Percentiles rank a stretch among this genome's conserved stretches.
Conservation (phyloP, 2,329 filamentous ascomycete species). For the Neoarthrinium moseri region DNA sequence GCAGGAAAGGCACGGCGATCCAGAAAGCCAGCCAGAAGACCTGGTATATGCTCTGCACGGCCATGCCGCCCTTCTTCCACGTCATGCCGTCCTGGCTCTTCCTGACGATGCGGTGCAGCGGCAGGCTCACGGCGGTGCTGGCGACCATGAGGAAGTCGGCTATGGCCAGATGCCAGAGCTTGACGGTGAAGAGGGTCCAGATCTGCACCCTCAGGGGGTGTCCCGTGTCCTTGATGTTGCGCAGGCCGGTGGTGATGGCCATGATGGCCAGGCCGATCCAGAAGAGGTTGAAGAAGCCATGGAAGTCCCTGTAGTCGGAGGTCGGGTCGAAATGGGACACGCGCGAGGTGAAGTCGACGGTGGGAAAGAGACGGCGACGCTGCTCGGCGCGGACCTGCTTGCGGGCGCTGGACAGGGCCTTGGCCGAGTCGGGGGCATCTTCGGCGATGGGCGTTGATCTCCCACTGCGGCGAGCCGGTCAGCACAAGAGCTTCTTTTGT, state of each 20-base stretch:
- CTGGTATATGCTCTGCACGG: slow-evolving; percentile 81
- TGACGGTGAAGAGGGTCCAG: slow-evolving; percentile 83
- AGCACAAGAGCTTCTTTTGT: slow-evolving; percentile 11
- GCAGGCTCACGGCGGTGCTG: slow-evolving; percentile 69
- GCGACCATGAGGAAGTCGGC: slow-evolving; percentile 84
- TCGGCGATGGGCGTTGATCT: slow-evolving; percentile 79
- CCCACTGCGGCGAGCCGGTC: slow-evolving; percentile 54
- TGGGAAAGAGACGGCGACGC: slow-evolving; percentile 84
- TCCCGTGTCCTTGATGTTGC: slow-evolving; percentile 92
- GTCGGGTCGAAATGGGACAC: slow-evolving; percentile 94
- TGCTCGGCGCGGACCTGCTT: slow-evolving; percentile 81
- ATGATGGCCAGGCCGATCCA: slow-evolving; percentile 97
- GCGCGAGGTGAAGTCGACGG: slow-evolving; percentile 84
- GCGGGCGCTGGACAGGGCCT: slow-evolving; percentile 80
- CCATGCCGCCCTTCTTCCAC: slow-evolving; percentile 78
- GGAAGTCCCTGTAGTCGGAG: slow-evolving; percentile 91
- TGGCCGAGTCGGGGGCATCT: slow-evolving; percentile 90
- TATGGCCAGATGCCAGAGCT: slow-evolving; percentile 81
- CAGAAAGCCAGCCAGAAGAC: slow-evolving; percentile 75
- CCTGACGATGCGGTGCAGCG: slow-evolving; percentile 69
- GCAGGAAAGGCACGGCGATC: slow-evolving; percentile 79
- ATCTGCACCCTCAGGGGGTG: slow-evolving; percentile 82
- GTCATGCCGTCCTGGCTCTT: slow-evolving; percentile 53
- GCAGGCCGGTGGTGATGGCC: slow-evolving; percentile 89
- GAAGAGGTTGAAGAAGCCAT: slow-evolving; percentile 96